Conservation (phyloP, 2,329 filamentous ascomycete genomes). For the Fusarium floridanum region DNA sequence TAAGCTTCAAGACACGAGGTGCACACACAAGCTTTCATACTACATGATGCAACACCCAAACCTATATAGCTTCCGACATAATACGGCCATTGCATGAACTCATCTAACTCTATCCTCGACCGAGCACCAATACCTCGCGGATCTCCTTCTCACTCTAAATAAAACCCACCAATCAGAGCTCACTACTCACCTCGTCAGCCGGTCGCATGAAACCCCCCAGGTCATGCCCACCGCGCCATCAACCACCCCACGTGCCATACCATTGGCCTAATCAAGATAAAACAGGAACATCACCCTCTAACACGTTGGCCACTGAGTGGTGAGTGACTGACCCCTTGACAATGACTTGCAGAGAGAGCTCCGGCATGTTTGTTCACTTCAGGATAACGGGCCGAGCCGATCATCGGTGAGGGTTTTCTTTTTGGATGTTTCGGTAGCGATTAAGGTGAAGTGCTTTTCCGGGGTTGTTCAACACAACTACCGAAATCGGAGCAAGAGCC, state of each 20-base stretch:
- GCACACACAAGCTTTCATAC: neutral
- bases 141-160: slow-evolving; percentile 4
- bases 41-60: slow-evolving; percentile 1
- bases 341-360: slow-evolving; percentile 5
- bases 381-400: slow-evolving; percentile 36
- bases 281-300: slow-evolving; percentile 12
- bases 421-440: slow-evolving; percentile 20
- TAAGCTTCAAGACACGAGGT: neutral
- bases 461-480: slow-evolving; percentile 23
- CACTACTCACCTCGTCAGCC: slow-evolving; percentile 13
- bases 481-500: slow-evolving; percentile 32
- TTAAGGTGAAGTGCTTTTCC: slow-evolving; percentile 13
- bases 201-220: slow-evolving; percentile 33
- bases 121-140: slow-evolving; percentile 35
- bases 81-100: slow-evolving; percentile 26
- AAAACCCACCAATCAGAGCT: slow-evolving; percentile 34
- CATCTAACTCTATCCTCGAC: slow-evolving; percentile 40
- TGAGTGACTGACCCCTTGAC: slow-evolving; percentile 8
- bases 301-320: slow-evolving; percentile 38
- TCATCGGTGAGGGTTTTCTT: neutral
- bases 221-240: slow-evolving; percentile 25
- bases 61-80: slow-evolving; percentile 26
- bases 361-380: slow-evolving; percentile 17
- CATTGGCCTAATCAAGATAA: slow-evolving; percentile 23
- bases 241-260: slow-evolving; percentile 39